Conservation (phyloP, 1,139 yeast species). For the Yamadazyma sp. region DNA sequence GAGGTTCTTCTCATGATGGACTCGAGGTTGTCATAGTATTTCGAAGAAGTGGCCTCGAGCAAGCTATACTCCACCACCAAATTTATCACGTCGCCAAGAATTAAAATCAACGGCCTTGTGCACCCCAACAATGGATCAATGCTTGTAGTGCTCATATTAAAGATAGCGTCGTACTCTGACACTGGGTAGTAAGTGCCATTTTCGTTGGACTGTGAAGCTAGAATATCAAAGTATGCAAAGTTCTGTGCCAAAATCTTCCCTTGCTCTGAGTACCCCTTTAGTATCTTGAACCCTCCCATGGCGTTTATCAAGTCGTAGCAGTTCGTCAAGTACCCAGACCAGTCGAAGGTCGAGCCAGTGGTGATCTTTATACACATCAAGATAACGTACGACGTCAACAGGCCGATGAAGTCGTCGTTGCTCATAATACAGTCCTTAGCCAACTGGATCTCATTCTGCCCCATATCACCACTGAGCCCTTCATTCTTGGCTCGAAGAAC, state of each 20-base stretch:
- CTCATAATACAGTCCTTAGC: constrained; percentile 4
- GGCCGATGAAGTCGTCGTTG: constrained; percentile 21
- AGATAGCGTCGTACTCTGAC: constrained; percentile 16
- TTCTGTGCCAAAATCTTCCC: constrained; percentile 17
- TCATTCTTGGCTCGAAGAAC: constrained; percentile 7
- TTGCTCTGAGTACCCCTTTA: constrained; percentile 21
- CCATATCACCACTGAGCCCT: constrained; percentile 19
- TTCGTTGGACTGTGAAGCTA: constrained; percentile 28
- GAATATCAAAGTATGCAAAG: constrained; percentile 26
- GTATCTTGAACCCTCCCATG: constrained; percentile 26
- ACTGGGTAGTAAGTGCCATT: constrained; percentile 25
- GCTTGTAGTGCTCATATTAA: constrained; percentile 1
- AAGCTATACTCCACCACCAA: constrained; percentile 9
- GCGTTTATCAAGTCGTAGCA: constrained; percentile 28
- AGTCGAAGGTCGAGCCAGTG: constrained; percentile 30
- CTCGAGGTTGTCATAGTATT: constrained; percentile 4
- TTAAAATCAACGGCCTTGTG: constrained; percentile 10
- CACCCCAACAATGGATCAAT: constrained; percentile 13
- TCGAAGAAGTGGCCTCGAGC: background rate
- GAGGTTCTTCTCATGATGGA: constrained; percentile 3
- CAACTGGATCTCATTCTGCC: constrained; percentile 4
- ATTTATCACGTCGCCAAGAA: constrained; percentile 11
- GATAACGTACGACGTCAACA: constrained; percentile 29
- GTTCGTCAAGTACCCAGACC: constrained; percentile 30
- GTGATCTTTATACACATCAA: constrained; percentile 34